Conservation (phyloP, 2,329 filamentous ascomycete species). For the Penicillium sp. region DNA sequence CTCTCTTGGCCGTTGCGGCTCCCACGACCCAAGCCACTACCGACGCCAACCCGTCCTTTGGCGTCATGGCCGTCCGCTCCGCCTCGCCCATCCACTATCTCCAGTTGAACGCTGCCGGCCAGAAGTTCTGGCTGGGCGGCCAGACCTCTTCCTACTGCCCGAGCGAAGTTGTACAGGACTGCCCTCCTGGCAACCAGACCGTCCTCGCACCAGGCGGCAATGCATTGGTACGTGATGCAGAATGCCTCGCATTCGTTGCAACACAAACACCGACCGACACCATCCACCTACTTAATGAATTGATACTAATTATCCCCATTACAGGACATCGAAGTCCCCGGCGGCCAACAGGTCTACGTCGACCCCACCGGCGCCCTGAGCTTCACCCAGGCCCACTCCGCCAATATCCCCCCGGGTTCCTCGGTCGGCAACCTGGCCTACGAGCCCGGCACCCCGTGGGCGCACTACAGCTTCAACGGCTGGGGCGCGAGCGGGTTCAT, state of each 20-base stretch:
- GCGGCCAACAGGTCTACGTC: slow-evolving; percentile 65
- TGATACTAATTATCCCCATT: slow-evolving; percentile 11
- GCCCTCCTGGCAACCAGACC: slow-evolving; percentile 52
- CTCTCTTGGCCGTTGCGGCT: slow-evolving; percentile 30
- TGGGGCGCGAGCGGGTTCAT: slow-evolving; percentile 45
- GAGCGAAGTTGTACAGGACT: slow-evolving; percentile 29
- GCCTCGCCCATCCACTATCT: slow-evolving; percentile 53
- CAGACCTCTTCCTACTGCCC: slow-evolving; percentile 55
- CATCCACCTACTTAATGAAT: background rate
- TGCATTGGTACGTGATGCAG: slow-evolving; percentile 35
- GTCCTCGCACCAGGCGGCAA: slow-evolving; percentile 46
- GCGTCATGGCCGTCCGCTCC: slow-evolving; percentile 48
- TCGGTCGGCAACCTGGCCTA: slow-evolving; percentile 53
- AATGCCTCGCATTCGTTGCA: background rate
- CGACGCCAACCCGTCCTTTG: slow-evolving; percentile 37
- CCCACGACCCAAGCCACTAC: slow-evolving; percentile 15
- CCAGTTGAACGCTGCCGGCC: slow-evolving; percentile 50
- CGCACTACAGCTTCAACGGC: slow-evolving; percentile 35
- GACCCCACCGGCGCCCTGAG: slow-evolving; percentile 55
- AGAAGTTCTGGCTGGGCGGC: slow-evolving; percentile 54
- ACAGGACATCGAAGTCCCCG: slow-evolving; percentile 58
- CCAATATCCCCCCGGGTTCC: slow-evolving; percentile 54
- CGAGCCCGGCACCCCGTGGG: slow-evolving; percentile 28
- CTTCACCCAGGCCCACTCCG: slow-evolving; percentile 61
- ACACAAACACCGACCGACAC: slow-evolving; percentile 12